phyloP scores from a whole-genome alignment of 2,329 filamentous ascomycete species.

The Aspergillus brunneoviolaceus region DNA sequence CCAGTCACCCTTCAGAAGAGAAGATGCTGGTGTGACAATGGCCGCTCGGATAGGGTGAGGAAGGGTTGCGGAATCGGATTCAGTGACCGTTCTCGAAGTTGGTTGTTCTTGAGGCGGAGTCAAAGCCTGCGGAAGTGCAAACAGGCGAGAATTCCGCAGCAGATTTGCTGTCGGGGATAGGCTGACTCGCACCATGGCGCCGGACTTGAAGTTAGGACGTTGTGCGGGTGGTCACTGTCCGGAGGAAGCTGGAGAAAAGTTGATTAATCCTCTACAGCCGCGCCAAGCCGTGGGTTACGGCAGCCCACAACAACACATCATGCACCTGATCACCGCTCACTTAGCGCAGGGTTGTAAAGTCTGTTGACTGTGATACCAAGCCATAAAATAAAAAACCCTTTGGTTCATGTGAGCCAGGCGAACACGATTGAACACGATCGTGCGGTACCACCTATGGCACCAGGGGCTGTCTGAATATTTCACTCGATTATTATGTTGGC shows the following conservation, averaged over 20 bases:
- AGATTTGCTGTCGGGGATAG: constrained; percentile 65
- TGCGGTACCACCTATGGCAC: too few species aligned
- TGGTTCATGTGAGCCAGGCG: too few species aligned
- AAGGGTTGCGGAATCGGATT: constrained; percentile 70
- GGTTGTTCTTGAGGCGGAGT: constrained; percentile 58
- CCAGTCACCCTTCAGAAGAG: constrained; percentile 81
- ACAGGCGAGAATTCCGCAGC: constrained; percentile 83
- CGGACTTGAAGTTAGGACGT: constrained; percentile 23
- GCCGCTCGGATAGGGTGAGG: constrained; percentile 79
- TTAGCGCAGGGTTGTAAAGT: not conserved
- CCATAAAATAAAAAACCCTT: too few species aligned
- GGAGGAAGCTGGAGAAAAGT: constrained; percentile 33
- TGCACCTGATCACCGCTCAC: constrained; percentile 14
- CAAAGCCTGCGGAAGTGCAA: constrained; percentile 78
- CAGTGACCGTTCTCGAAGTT: constrained; percentile 48
- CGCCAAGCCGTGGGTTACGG: constrained; percentile 29
- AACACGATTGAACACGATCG: too few species aligned
- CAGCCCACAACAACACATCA: constrained; percentile 14
- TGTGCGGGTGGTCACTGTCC: constrained; percentile 17
- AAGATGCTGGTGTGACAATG: constrained; percentile 72
- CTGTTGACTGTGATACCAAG: too few species aligned
- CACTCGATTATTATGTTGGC: too few species aligned
- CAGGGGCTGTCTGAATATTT: too few species aligned
- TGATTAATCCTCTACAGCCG: constrained; percentile 21
- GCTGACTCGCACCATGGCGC: constrained; percentile 45